Percentiles rank a stretch among this genome's conserved stretches.
These are phyloP conservation scores for Lyophyllum atratum DNA, from an alignment of 768 basidiomycete genomes.

Conservation along the genomic window DNA sequence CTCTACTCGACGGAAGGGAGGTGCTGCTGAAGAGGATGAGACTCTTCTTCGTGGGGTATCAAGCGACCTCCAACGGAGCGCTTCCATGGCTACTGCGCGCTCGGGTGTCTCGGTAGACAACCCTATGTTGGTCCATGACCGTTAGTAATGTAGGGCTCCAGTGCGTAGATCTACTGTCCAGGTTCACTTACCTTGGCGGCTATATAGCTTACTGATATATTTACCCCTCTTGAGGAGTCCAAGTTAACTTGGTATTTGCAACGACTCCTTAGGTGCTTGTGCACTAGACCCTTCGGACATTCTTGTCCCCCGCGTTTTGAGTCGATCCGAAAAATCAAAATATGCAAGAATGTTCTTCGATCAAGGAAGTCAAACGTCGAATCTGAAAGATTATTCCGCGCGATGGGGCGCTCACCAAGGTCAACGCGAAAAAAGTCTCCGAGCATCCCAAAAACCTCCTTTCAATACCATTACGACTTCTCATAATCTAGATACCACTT, in stretches of 20 bases:
- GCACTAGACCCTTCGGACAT: too few species aligned
- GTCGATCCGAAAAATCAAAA: too few species aligned
- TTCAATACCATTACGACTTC: neutral
- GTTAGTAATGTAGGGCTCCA: neutral
- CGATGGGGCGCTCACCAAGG: neutral
- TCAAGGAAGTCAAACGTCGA: too few species aligned
- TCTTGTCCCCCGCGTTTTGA: too few species aligned
- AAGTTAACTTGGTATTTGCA: too few species aligned
- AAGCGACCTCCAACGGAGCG: conserved; percentile 7
- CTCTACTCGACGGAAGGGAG: conserved; percentile 34
- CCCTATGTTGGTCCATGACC: neutral
- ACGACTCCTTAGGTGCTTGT: too few species aligned
- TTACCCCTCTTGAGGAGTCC: too few species aligned
- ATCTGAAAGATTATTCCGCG: too few species aligned
- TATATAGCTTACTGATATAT: too few species aligned
- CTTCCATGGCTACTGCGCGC: conserved; percentile 5
- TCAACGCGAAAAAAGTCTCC: neutral
- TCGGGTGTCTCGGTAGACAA: conserved; percentile 8
- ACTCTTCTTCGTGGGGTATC: conserved; percentile 6
- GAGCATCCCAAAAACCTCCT: neutral
- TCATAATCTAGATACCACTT: neutral
- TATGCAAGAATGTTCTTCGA: too few species aligned
- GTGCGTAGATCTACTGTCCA: too few species aligned
- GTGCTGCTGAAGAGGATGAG: conserved; percentile 7
- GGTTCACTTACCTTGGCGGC: too few species aligned